A percentile compares a stretch with the other conserved stretches of the same genome.
Conservation (phyloP, 2,329 filamentous ascomycete genomes). For the Byssoonygena ceratinophila region DNA sequence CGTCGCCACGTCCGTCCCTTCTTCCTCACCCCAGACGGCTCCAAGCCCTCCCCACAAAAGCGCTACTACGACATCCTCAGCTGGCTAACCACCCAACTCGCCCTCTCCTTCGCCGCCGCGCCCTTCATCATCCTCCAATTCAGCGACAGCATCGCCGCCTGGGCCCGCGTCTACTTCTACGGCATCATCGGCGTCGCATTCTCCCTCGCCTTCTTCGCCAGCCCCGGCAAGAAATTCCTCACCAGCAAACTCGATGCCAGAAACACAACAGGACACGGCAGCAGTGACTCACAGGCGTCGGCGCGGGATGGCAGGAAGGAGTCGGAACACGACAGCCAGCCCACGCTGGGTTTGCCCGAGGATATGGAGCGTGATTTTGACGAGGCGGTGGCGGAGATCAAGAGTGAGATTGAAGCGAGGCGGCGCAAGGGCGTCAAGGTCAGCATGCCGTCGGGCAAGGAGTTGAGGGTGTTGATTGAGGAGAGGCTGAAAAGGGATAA, state of each 20-base stretch:
- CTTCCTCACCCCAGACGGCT: constrained; percentile 71
- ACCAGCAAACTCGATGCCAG: constrained; percentile 51
- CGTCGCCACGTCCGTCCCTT: constrained; percentile 84
- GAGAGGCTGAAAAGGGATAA: constrained; percentile 41
- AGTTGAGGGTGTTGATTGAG: constrained; percentile 45
- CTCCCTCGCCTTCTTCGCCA: constrained; percentile 66
- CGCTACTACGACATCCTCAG: constrained; percentile 75
- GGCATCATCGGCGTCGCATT: constrained; percentile 55
- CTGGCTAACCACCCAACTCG: constrained; percentile 65
- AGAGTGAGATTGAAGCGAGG: constrained; percentile 57
- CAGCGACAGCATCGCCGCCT: constrained; percentile 58
- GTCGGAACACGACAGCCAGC: constrained; percentile 29
- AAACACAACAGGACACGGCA: constrained; percentile 21
- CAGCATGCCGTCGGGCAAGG: constrained; percentile 38
- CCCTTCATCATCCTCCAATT: constrained; percentile 80
- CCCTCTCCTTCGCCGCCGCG: constrained; percentile 68
- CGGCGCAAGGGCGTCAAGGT: constrained; percentile 38
- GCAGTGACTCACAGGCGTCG: background rate
- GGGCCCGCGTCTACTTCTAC: constrained; percentile 85
- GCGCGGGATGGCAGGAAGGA: background rate
- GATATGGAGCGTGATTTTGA: constrained; percentile 67
- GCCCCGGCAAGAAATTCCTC: constrained; percentile 58
- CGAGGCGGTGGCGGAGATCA: constrained; percentile 66
- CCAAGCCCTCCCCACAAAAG: constrained; percentile 58
- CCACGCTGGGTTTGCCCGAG: constrained; percentile 65